phyloP scores from a whole-genome alignment of 306 rosid species.

The Corylus americana region DNA sequence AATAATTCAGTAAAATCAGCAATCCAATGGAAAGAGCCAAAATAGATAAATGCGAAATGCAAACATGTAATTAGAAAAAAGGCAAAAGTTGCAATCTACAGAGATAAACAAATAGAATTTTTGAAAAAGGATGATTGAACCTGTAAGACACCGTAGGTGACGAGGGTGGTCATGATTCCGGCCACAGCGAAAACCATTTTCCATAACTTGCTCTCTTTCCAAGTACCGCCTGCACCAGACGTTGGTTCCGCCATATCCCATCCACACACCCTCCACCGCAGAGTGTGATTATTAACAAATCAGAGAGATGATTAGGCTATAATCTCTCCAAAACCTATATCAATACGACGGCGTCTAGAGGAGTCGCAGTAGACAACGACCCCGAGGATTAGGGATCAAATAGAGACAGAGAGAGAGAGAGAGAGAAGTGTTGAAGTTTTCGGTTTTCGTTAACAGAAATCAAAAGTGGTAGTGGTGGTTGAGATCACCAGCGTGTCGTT shows the following conservation, averaged over 20 bases:
- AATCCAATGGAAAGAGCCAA: not conserved
- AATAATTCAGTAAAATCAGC: not conserved
- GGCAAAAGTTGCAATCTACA: not conserved
- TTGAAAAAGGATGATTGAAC: conserved; percentile 23
- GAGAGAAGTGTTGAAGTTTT: not conserved
- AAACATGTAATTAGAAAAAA: not conserved
- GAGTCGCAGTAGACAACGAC: conserved; percentile 7
- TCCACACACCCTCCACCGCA: not conserved
- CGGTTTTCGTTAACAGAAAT: not conserved
- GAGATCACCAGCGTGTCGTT: conserved; percentile 9
- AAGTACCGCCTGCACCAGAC: conserved; percentile 19
- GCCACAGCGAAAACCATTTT: conserved; percentile 70
- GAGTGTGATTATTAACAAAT: not conserved
- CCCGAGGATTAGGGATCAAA: conserved; percentile 23
- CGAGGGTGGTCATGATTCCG: conserved; percentile 93
- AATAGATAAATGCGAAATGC: not conserved
- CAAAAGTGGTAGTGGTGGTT: not conserved
- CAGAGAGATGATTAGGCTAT: not conserved
- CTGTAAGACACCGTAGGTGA: conserved; percentile 93
- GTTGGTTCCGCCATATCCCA: conserved; percentile 64
- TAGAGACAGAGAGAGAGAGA: not conserved
- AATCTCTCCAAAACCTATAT: conserved; percentile 5
- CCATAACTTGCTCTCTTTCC: conserved; percentile 49
- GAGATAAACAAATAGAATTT: conserved; percentile 3
- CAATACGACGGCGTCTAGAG: conserved; percentile 28